phyloP scores from a whole-genome alignment of 352 stramenopile species.

The Pythium plurisporium region DNA sequence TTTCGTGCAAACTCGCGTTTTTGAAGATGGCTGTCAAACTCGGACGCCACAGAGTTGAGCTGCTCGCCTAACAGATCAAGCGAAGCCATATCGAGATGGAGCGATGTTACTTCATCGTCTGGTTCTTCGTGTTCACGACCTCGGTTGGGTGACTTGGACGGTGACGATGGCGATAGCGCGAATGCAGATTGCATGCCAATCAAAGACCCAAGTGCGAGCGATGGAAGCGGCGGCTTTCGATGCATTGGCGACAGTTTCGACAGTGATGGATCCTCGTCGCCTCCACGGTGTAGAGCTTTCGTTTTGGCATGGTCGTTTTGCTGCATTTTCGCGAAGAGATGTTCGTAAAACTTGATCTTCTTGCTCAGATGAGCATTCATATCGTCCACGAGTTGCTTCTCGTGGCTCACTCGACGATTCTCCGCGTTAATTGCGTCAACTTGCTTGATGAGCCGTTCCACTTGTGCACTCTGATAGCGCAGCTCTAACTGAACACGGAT shows the following conservation, averaged over 20 bases:
- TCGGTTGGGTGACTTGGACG: constrained; percentile 13
- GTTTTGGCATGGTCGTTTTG: constrained; percentile 33
- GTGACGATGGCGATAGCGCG: constrained; percentile 11
- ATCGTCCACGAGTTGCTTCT: constrained; percentile 55
- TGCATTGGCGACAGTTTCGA: constrained; percentile 12
- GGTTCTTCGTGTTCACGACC: neutral
- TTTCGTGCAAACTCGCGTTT: constrained; percentile 47
- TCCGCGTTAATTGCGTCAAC: constrained; percentile 33
- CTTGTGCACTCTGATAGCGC: constrained; percentile 49
- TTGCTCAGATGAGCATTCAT: constrained; percentile 56
- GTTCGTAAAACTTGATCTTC: constrained; percentile 65
- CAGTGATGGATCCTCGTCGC: neutral
- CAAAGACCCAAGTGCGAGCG: constrained; percentile 17
- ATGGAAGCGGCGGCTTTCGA: constrained; percentile 36
- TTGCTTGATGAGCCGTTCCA: constrained; percentile 53
- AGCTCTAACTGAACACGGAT: constrained; percentile 56
- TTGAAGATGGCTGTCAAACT: constrained; percentile 44
- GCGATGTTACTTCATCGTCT: neutral
- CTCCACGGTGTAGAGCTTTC: neutral
- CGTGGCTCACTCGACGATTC: constrained; percentile 35
- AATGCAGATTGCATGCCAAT: constrained; percentile 17
- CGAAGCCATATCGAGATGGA: constrained; percentile 8
- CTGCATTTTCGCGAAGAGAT: constrained; percentile 63
- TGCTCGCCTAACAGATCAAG: constrained; percentile 27
- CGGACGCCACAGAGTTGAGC: constrained; percentile 32